phyloP scores from a whole-genome alignment of 2,329 filamentous ascomycete genomes.

The Phialophora macrospora region DNA sequence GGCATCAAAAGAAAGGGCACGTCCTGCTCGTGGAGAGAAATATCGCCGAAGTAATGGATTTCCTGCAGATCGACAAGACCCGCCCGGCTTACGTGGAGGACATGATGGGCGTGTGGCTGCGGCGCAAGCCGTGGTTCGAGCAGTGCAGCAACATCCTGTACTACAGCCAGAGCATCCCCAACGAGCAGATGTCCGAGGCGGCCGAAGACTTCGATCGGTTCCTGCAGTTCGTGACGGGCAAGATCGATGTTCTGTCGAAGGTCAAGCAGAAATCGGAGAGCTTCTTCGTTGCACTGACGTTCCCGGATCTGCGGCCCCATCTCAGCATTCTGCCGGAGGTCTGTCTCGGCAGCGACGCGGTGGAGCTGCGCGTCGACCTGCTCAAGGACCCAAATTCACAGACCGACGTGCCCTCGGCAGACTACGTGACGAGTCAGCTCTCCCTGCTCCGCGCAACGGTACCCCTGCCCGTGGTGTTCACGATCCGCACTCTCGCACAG shows the following conservation, averaged over 20 bases:
- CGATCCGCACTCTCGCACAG: constrained; percentile 81
- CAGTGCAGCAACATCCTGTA: constrained; percentile 95
- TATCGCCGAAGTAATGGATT: constrained; percentile 85
- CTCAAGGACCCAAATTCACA: constrained; percentile 71
- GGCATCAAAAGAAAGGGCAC: constrained; percentile 75
- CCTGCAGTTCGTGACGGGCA: constrained; percentile 70
- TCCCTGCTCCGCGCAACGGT: constrained; percentile 75
- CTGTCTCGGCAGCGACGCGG: constrained; percentile 84
- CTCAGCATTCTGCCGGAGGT: constrained; percentile 70
- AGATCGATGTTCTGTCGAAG: constrained; percentile 57
- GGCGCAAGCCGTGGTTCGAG: constrained; percentile 85
- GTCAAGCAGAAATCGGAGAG: constrained; percentile 71
- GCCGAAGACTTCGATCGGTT: constrained; percentile 76
- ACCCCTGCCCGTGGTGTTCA: constrained; percentile 86
- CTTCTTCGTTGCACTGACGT: constrained; percentile 91
- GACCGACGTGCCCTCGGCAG: constrained; percentile 64
- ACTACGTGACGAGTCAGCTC: constrained; percentile 82
- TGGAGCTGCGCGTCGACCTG: constrained; percentile 91
- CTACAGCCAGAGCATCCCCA: constrained; percentile 72
- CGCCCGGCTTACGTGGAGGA: constrained; percentile 91
- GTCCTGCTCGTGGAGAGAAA: constrained; percentile 88
- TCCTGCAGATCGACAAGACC: constrained; percentile 84
- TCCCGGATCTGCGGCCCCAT: constrained; percentile 72
- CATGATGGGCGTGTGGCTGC: constrained; percentile 86
- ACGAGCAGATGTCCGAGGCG: constrained; percentile 57